Conservation (phyloP, 108 stramenopile species). For the Pinguiococcus pyrenoidosus region DNA sequence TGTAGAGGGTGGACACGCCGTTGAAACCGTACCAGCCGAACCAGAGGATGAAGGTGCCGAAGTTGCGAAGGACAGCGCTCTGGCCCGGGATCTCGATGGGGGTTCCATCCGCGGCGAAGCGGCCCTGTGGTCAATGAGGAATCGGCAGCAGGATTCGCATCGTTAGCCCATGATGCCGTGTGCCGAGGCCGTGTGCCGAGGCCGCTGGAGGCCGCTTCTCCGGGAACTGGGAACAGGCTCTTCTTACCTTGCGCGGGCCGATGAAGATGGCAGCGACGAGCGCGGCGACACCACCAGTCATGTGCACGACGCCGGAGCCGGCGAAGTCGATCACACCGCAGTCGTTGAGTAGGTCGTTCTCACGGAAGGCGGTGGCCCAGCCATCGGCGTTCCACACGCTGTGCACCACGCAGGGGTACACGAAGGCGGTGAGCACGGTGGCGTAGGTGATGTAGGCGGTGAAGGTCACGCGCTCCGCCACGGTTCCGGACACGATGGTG, state of each 20-base stretch:
- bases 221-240: too few species aligned
- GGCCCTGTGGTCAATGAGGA: too few species aligned
- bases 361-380: neutral
- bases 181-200: too few species aligned
- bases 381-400: constrained; percentile 14
- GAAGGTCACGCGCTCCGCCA: constrained; percentile 22
- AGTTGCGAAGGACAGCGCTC: too few species aligned
- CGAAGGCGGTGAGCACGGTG: constrained; percentile 11
- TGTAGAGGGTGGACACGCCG: constrained; percentile 3
- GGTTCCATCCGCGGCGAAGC: too few species aligned
- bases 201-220: too few species aligned
- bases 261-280: constrained; percentile 22
- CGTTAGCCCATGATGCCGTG: too few species aligned
- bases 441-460: constrained; percentile 20
- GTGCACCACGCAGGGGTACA: constrained; percentile 25
- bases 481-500: constrained; percentile 37
- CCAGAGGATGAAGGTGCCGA: constrained; percentile 26
- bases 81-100: too few species aligned
- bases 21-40: constrained; percentile 28
- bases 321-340: constrained; percentile 1
- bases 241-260: constrained; percentile 27
- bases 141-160: too few species aligned
- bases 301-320: constrained; percentile 17
- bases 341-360: neutral
- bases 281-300: constrained; percentile 28